Conservation (phyloP, 2,329 filamentous ascomycete genomes). For the Helicocarpus griseus region DNA sequence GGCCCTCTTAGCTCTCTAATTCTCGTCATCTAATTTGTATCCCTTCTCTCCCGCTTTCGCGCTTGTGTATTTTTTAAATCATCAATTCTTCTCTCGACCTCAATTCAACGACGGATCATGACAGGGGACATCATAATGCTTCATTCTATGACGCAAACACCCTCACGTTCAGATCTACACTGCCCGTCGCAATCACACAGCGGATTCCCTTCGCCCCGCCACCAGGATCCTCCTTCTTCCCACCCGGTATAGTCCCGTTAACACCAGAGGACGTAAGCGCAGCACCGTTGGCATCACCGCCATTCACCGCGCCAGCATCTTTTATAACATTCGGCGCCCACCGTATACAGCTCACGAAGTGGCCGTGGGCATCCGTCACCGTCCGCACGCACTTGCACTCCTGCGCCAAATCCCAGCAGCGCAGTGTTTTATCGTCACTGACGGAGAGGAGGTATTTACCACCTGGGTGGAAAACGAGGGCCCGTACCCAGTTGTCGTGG, state of each 20-base stretch:
- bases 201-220: conserved; percentile 57
- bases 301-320: conserved; percentile 32
- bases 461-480: conserved; percentile 77
- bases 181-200: conserved; percentile 78
- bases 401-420: conserved; percentile 89
- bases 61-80: neutral
- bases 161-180: conserved; percentile 69
- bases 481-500: conserved; percentile 91
- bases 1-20: neutral
- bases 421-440: conserved; percentile 80
- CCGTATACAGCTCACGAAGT: conserved; percentile 76
- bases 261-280: conserved; percentile 25
- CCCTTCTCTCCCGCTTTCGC: neutral
- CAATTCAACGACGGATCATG: too few relatives aligned
- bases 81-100: too few relatives aligned
- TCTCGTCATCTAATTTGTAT: neutral
- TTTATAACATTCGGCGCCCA: conserved; percentile 75
- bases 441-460: conserved; percentile 83
- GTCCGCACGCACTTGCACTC: conserved; percentile 84
- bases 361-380: conserved; percentile 64
- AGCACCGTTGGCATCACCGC: conserved; percentile 12
- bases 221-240: conserved; percentile 42
- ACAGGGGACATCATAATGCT: neutral
- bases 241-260: conserved; percentile 10
- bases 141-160: conserved; percentile 55